A percentile compares a stretch with the other conserved stretches of the same genome.
Conservation (phyloP, 2,329 filamentous ascomycete species). For the Beauveria sp. region DNA sequence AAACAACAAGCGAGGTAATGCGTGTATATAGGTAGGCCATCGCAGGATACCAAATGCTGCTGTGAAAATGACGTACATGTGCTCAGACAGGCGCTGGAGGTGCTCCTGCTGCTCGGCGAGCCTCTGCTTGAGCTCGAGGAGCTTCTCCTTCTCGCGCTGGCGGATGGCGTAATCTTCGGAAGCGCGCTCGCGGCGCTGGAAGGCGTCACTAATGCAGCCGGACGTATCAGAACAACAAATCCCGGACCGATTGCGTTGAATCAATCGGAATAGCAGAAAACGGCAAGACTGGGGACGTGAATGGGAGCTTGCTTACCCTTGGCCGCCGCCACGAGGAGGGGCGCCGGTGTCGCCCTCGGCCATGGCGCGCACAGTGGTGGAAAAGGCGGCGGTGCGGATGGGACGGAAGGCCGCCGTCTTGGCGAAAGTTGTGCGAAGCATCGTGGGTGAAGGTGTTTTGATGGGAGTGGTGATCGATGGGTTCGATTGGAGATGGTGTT, state of each 20-base stretch:
- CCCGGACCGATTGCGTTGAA: not conserved
- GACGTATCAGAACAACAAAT: not conserved
- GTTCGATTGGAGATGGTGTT: conserved; percentile 12
- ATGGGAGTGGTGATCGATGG: conserved; percentile 8
- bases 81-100: conserved; percentile 74
- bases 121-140: conserved; percentile 64
- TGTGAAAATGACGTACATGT: conserved; percentile 57
- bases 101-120: conserved; percentile 72
- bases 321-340: conserved; percentile 45
- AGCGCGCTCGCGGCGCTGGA: conserved; percentile 86
- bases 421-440: conserved; percentile 60
- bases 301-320: conserved; percentile 38
- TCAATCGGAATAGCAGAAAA: not conserved
- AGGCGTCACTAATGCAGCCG: conserved; percentile 61
- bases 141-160: conserved; percentile 86
- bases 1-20: not conserved
- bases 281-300: too few species aligned
- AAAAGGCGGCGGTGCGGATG: conserved; percentile 51
- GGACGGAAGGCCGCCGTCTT: conserved; percentile 48
- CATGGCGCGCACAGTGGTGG: conserved; percentile 56
- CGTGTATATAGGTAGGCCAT: not conserved
- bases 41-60: too few species aligned
- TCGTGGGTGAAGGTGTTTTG: conserved; percentile 27
- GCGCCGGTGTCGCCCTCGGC: conserved; percentile 62
- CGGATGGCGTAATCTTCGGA: conserved; percentile 78